Conservation (phyloP, 1,139 yeast genomes). For the Yamadazyma diospyri region DNA sequence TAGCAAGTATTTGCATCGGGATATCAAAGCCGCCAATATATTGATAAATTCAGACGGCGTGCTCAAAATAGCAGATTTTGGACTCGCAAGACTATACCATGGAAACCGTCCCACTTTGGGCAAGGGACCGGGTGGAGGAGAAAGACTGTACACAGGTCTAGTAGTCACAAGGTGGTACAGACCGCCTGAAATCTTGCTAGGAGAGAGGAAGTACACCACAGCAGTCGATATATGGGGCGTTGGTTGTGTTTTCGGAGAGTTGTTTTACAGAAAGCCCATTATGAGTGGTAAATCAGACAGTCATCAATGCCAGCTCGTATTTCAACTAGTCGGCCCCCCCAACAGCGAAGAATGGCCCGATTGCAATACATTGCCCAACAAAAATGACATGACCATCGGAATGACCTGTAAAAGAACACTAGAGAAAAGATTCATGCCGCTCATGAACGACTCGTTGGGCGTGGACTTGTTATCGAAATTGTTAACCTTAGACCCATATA, state of each 20-base stretch:
- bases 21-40: conserved; percentile 91
- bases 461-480: conserved; percentile 50
- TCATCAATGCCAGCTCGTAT: conserved; percentile 86
- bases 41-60: conserved; percentile 74
- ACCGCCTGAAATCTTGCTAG: conserved; percentile 82
- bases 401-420: conserved; percentile 52
- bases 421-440: conserved; percentile 37
- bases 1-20: conserved; percentile 73
- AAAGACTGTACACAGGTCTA: conserved; percentile 74
- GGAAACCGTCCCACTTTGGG: conserved; percentile 63
- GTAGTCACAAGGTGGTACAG: conserved; percentile 98
- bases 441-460: conserved; percentile 31
- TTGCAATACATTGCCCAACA: conserved; percentile 62
- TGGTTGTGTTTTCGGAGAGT: conserved; percentile 94
- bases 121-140: conserved; percentile 70
- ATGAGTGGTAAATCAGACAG: conserved; percentile 81
- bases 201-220: conserved; percentile 83
- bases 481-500: conserved; percentile 63
- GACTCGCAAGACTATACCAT: conserved; percentile 77
- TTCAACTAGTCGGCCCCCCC: conserved; percentile 82
- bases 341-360: conserved; percentile 61
- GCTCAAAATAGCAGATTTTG: conserved; percentile 88
- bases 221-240: conserved; percentile 97
- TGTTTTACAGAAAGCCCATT: conserved; percentile 78
- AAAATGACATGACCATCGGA: conserved; percentile 39